These are phyloP conservation scores for Hymenoscyphus salicellus DNA, from an alignment of 2,329 filamentous ascomycete species.

Conservation along the genomic window DNA sequence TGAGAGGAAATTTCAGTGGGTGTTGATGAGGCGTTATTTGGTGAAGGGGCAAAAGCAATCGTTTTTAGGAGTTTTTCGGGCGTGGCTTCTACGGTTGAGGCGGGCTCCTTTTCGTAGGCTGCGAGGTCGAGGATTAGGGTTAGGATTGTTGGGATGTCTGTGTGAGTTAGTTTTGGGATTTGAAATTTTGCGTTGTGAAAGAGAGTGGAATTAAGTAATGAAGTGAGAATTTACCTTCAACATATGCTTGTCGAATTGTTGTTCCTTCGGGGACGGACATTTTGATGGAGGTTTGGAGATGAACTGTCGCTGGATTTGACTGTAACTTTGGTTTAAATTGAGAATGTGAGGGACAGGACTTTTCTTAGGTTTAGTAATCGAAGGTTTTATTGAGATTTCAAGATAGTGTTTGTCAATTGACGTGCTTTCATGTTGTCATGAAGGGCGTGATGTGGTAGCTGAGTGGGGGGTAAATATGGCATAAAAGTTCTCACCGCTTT, in stretches of 20 bases:
- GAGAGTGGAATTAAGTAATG: background rate
- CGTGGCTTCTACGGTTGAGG: conserved; percentile 70
- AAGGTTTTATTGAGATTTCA: too few species aligned
- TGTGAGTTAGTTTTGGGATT: conserved; percentile 3
- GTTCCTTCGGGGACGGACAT: conserved; percentile 28
- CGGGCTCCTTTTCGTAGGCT: conserved; percentile 76
- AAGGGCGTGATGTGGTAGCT: too few species aligned
- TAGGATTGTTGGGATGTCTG: conserved; percentile 81
- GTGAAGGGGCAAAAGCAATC: conserved; percentile 67
- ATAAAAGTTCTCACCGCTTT: too few species aligned
- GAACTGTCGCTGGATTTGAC: background rate
- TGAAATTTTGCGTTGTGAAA: background rate
- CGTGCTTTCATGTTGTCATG: too few species aligned
- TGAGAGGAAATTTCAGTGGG: conserved; percentile 45
- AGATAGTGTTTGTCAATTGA: too few species aligned
- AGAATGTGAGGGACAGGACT: too few species aligned
- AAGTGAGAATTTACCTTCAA: conserved; percentile 48
- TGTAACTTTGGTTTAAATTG: background rate
- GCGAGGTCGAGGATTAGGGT: conserved; percentile 80
- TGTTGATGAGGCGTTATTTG: conserved; percentile 43
- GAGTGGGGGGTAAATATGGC: too few species aligned
- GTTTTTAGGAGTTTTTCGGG: conserved; percentile 65
- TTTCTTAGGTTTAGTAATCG: too few species aligned
- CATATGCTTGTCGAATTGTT: conserved; percentile 55
- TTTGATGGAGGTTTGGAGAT: background rate